Evolutionary conservation across 306 rosid species (phyloP).

Genomic region (Cercis canadensis): DNA sequence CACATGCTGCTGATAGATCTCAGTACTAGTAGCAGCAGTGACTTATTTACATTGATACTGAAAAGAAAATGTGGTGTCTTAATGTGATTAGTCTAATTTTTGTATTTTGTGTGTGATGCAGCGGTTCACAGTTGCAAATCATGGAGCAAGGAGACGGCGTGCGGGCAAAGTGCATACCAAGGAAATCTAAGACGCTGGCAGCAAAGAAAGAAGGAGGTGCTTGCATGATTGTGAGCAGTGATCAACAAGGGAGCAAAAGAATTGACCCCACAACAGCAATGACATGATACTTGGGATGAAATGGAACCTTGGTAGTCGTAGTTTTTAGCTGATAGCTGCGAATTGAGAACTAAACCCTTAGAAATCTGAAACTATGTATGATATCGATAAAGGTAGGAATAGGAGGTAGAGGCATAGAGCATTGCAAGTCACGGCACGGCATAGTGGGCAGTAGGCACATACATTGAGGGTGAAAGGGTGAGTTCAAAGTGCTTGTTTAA

Average conservation of each 20-base stretch:
- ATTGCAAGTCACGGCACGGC: constrained; percentile 49
- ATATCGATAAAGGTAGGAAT: constrained; percentile 38
- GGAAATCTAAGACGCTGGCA: constrained; percentile 70
- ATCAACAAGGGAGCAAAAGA: constrained; percentile 69
- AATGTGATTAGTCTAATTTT: constrained; percentile 24
- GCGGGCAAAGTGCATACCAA: constrained; percentile 85
- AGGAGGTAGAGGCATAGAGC: constrained; percentile 27
- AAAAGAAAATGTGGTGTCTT: not conserved
- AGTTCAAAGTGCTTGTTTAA: constrained; percentile 20
- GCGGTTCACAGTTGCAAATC: constrained; percentile 70
- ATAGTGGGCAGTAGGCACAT: constrained; percentile 25
- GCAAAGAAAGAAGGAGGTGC: constrained; percentile 57
- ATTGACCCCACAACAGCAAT: constrained; percentile 36
- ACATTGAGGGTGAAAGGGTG: constrained; percentile 34
- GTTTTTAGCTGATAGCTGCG: constrained; percentile 32
- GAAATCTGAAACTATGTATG: constrained; percentile 28
- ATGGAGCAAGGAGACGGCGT: constrained; percentile 60
- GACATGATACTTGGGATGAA: not conserved
- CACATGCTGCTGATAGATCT: not conserved
- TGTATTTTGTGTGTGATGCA: constrained; percentile 40
- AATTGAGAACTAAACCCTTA: constrained; percentile 12
- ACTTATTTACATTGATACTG: not conserved
- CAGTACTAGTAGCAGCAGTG: not conserved
- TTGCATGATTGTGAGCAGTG: constrained; percentile 34
- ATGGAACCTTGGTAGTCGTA: constrained; percentile 24